Base-by-base conservation (phyloP, 257 asterid species). In the Solanum dulcamara region DNA sequence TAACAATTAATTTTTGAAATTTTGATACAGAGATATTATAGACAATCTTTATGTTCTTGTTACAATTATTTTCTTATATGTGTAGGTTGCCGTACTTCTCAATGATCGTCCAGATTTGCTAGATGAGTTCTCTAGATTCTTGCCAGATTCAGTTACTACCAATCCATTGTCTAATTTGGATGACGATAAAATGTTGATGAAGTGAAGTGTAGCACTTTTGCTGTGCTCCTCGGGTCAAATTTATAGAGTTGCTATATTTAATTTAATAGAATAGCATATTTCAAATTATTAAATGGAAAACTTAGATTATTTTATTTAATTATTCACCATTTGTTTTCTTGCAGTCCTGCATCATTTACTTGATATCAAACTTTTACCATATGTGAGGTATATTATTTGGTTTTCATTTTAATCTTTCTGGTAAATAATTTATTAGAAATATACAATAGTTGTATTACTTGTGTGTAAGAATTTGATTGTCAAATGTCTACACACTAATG, bases 71-170 rank as follows among this genome's bases (percentile, higher is more conserved):
- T 10, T 66, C 28, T 26, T 28, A 33, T 86, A 44, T 83, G 60
- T 88, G n/a, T n/a, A n/a, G n/a, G n/a, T n/a, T n/a, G n/a, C n/a
- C 71, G 87, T 88, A 20, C 96, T 96, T 86, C 92, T 96, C 87
- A 91, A 85, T 51, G 96, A 90, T 85, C 99, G 95, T 83, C 92
- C 93, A 28, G 99, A 96, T 90, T 97, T 96, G 88, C 97, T 94
- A 44, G 98, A 92, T 10, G 98, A 96, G 92, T 95, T 96, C 90
- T 92, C 96, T 55, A 93, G 96, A 90, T 95, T 95, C 89, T 85
- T 96, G 82, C 99, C 99, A 5, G 94, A 94, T 85, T 94, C 98
- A 84, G 91, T 89, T 28, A 46, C 94, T 57, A 91, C 93, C 68
- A 60, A 26, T 60, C 68, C 13, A 3, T 60, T 55, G 64, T 55